Base-by-base conservation (phyloP, 345 rosid species). In the Eucalyptus erythrocorys region DNA sequence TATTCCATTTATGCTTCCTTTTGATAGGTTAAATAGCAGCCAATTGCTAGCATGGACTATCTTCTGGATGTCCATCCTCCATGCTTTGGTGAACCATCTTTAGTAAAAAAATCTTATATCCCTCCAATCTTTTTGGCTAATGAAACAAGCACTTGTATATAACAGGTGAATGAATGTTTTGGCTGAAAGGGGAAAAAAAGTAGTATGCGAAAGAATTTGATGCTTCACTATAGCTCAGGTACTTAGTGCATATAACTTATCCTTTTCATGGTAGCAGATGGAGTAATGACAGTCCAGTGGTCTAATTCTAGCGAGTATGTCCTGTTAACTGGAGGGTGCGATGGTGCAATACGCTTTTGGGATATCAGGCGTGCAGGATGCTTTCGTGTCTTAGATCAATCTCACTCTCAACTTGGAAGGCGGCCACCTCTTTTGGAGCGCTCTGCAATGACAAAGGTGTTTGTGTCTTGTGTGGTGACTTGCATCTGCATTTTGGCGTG, bases 271-370 rank as follows among this genome's bases (percentile, higher is more conserved):
- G 87, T 89, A 91, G 89, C 94, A 96, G 99, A 95, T 94, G 96
- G 99, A 66, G 95, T 97, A 89, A 96, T 96, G 99, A 87, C 98
- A 17, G 97, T 95, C 87, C 97, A 98, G 90, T 98, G 99, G 99
- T 96, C 99, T 90, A 92, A 95, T 90, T 96, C 99, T 64, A 96
- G 94, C 90, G 99, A 97, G 92, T 97, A 97, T 98, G 93, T 96
- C 89, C 92, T 98, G 94, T 87, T 95, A 88, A 96, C 99, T 16
- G 99, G 98, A 27, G 99, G 99, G 3, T 96, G 97, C 93, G 99
- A 98, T 92, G 99, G 99, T 88, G 98, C 99, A 32, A 98, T 96
- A 92, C 96, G 99, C 48, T 95, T 97, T 89, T 98, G 99, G 99
- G 99, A 97, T 91, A 98, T 97, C 50, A 94, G 98, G 88, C 98